A percentile compares a stretch with the other conserved stretches of the same genome.
Evolutionary conservation across 352 stramenopile species (phyloP).

Genomic region (Globisporangium abappressorium): DNA sequence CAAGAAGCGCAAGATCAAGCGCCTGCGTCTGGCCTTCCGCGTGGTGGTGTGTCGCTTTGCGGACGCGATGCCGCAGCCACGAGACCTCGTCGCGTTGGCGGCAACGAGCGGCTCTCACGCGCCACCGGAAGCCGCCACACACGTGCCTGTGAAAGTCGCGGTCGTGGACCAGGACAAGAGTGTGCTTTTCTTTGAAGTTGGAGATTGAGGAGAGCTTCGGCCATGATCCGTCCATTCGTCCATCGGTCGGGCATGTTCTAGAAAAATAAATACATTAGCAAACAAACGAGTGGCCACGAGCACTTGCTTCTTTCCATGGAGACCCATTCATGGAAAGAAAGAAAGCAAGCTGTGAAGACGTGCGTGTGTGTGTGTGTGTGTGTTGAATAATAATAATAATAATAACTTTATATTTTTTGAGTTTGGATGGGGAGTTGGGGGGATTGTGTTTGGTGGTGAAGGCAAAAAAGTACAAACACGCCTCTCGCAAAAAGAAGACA

Average conservation of each 20-base stretch:
- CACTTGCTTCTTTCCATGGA: slow-evolving; percentile 9
- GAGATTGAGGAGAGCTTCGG: slow-evolving; percentile 14
- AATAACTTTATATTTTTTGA: slow-evolving; percentile 22
- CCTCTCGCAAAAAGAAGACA: slow-evolving; percentile 14
- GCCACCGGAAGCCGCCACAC: neutral
- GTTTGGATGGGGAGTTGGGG: slow-evolving; percentile 6
- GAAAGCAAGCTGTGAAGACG: neutral
- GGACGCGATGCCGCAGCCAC: slow-evolving; percentile 30
- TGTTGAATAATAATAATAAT: slow-evolving; percentile 35
- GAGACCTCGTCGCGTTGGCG: slow-evolving; percentile 18
- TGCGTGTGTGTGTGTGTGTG: neutral
- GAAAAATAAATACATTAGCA: neutral
- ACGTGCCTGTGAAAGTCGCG: slow-evolving; percentile 56
- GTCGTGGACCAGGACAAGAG: slow-evolving; percentile 53
- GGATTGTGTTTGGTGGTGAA: slow-evolving; percentile 5
- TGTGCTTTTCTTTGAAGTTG: slow-evolving; percentile 66
- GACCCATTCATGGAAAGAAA: neutral
- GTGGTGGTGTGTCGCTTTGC: slow-evolving; percentile 49
- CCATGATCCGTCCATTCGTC: neutral
- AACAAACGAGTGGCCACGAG: slow-evolving; percentile 4
- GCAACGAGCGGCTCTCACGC: slow-evolving; percentile 3
- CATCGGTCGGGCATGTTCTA: neutral
- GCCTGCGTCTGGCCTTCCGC: slow-evolving; percentile 47
- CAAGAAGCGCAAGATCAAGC: slow-evolving; percentile 43
- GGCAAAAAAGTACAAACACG: slow-evolving; percentile 18